Evolutionary conservation across 148 eudicot species (phyloP), one percentile per base, ranked within the genome.

Genomic region (Diospyros kaki): DNA sequence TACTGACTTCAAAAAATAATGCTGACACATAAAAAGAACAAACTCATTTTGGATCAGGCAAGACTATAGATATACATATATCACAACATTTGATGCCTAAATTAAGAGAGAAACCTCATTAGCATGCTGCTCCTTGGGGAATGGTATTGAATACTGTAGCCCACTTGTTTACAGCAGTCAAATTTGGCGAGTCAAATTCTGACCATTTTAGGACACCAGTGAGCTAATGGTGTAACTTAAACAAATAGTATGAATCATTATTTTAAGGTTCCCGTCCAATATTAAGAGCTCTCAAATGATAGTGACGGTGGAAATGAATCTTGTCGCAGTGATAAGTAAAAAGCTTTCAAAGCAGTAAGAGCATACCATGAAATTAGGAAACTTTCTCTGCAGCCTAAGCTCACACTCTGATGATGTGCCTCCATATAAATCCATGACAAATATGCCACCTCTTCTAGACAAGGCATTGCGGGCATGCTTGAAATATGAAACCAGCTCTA

Each of bases 361-460:
- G 64, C 81, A 41, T 84, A 92, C 98, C 87, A 94, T 95, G 82
- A 95, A 95, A 80, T 88, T 90, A 17, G 97, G 89, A 77, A 95
- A 95, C 82, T 82, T 89, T 81, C 97, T 89, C 89, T 89, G 90
- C 58, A 95, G 84, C 82, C 82, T 89, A 50, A 95, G 83, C 72
- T 84, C 86, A 70, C 84, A 82, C 83, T 95, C 98, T 4, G 98
- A 89, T 46, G 98, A 95, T 64, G 92, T 87, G 71, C 98, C 98
- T 70, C 97, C 98, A 77, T 95, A 95, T 75, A 95, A 79, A 83
- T 95, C 98, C 98, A 95, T 90, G 74, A 85, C 98, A 87, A 95
- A 92, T 72, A 95, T 92, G 18, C 96, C 97, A 56, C 96, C 94
- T 81, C 88, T 89, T 69, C 69, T 83, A 71, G 89, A 92, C 80